These are phyloP conservation scores for Shiraia bambusicola DNA, from an alignment of 2,329 filamentous ascomycete species.

Conservation along the genomic window DNA sequence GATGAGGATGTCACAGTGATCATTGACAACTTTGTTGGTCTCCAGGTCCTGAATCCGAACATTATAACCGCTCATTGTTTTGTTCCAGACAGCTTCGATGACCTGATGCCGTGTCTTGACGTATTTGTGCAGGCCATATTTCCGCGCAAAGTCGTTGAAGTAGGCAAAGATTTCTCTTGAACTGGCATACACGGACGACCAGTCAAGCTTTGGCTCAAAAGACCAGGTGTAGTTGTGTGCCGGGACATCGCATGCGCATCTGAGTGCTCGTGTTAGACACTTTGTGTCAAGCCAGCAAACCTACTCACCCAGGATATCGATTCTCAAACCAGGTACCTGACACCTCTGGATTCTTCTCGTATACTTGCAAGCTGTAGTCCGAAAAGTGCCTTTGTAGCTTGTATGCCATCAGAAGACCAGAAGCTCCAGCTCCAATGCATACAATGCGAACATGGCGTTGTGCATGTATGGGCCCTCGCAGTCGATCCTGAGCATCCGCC, in stretches of 20 bases:
- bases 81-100: conserved; percentile 41
- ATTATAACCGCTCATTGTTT: conserved; percentile 39
- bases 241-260: conserved; percentile 54
- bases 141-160: conserved; percentile 46
- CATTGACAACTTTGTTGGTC: conserved; percentile 34
- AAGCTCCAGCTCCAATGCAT: conserved; percentile 52
- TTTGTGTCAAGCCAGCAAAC: conserved; percentile 2
- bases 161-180: conserved; percentile 49
- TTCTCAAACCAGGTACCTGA: conserved; percentile 58
- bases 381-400: conserved; percentile 50
- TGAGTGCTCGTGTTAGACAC: conserved; percentile 7
- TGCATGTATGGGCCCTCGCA: conserved; percentile 38
- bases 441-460: conserved; percentile 43
- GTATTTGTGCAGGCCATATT: conserved; percentile 44
- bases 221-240: conserved; percentile 56
- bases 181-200: conserved; percentile 47
- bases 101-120: conserved; percentile 39
- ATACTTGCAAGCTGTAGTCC: conserved; percentile 47
- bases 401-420: conserved; percentile 52
- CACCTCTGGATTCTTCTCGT: conserved; percentile 53
- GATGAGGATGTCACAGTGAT: conserved; percentile 52
- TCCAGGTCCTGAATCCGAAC: conserved; percentile 38
- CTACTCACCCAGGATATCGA: conserved; percentile 44
- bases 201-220: conserved; percentile 51
- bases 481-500: conserved; percentile 28